These are phyloP conservation scores for Podospora bellae-mahoneyi DNA, from an alignment of 495 filamentous ascomycete species.

Conservation along the genomic window DNA sequence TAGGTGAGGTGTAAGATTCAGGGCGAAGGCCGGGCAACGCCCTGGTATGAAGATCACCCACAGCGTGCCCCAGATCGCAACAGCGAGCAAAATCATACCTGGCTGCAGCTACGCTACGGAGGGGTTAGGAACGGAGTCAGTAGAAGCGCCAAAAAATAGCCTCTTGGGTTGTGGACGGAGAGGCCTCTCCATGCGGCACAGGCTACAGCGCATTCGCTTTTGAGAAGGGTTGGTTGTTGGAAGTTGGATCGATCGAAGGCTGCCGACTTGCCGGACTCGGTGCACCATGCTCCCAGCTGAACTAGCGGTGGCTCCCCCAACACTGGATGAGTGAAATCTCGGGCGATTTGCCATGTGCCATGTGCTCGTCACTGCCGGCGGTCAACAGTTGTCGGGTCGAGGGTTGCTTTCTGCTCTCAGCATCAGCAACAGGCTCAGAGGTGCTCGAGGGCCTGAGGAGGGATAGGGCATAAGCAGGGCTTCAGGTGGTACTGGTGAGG, in stretches of 20 bases:
- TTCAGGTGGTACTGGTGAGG: background rate
- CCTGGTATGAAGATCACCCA: background rate
- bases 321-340: background rate
- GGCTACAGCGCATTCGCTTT: background rate
- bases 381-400: constrained; percentile 5
- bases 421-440: background rate
- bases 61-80: background rate
- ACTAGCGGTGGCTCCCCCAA: background rate
- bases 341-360: constrained; percentile 5
- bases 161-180: background rate
- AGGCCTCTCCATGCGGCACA: background rate
- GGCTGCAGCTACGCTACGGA: background rate
- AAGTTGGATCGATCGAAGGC: background rate
- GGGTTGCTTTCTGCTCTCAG: background rate
- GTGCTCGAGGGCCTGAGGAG: background rate
- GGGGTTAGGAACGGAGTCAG: background rate
- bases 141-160: background rate
- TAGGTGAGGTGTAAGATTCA: background rate
- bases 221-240: background rate
- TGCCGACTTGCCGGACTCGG: constrained; percentile 18
- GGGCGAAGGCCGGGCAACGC: background rate
- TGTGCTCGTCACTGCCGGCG: constrained; percentile 5
- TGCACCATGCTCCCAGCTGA: background rate
- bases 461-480: background rate
- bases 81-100: background rate